Evolutionary conservation across 2,329 filamentous ascomycete species (phyloP).

Genomic region (Fusarium odoratissimum): DNA sequence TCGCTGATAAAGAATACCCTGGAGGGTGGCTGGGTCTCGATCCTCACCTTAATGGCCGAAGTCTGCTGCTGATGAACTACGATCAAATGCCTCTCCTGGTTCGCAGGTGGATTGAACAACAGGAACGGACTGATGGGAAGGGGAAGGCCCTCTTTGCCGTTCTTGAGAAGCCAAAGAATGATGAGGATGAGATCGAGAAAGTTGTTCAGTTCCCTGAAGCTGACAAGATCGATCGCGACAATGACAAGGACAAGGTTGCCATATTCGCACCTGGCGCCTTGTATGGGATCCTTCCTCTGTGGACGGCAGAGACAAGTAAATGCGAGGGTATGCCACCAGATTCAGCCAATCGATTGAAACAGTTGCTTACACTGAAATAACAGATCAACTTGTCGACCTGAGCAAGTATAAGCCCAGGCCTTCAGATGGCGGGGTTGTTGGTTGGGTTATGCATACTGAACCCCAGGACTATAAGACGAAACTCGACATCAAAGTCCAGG

Average conservation of each 20-base stretch:
- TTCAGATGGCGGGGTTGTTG: constrained; percentile 44
- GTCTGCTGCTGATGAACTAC: constrained; percentile 61
- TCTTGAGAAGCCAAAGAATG: constrained; percentile 53
- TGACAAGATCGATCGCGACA: constrained; percentile 43
- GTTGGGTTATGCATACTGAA: constrained; percentile 48
- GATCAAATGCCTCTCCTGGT: constrained; percentile 56
- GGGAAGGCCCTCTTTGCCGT: constrained; percentile 57
- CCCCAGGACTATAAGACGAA: constrained; percentile 49
- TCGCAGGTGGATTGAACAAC: constrained; percentile 60
- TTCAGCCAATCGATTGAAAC: background rate
- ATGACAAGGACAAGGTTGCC: constrained; percentile 53
- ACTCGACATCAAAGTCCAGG: constrained; percentile 52
- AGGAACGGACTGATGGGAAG: constrained; percentile 50
- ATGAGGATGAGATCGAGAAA: constrained; percentile 53
- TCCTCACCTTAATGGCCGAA: constrained; percentile 62
- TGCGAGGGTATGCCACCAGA: constrained; percentile 54
- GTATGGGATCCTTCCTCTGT: constrained; percentile 62
- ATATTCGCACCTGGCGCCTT: constrained; percentile 65
- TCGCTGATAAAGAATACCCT: constrained; percentile 58
- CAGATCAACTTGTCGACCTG: constrained; percentile 47
- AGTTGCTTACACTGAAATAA: constrained; percentile 6
- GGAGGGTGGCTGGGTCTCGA: constrained; percentile 65
- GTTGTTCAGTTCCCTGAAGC: constrained; percentile 48
- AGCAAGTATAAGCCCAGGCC: constrained; percentile 45
- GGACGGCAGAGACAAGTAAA: constrained; percentile 57